phyloP scores from a whole-genome alignment of 371 early-diverging fungal species.

The Actinomortierella wolfii region DNA sequence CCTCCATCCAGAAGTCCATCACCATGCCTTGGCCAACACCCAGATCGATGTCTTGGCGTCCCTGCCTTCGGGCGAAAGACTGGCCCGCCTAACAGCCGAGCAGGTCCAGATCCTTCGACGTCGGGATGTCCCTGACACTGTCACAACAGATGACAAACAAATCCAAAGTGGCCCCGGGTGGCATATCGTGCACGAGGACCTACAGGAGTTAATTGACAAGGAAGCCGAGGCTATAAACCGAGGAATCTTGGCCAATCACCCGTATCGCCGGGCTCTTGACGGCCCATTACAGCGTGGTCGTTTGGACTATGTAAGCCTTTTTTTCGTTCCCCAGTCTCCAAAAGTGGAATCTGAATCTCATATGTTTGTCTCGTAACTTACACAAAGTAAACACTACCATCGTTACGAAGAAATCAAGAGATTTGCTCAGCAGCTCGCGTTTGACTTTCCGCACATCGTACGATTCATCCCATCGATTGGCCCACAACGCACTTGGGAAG shows the following conservation, averaged over 20 bases:
- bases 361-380: too few relatives aligned
- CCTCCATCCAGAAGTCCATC: conserved; percentile 12
- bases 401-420: conserved; percentile 47
- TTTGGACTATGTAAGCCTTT: too few relatives aligned
- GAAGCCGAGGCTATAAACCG: conserved; percentile 30
- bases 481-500: conserved; percentile 46
- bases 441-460: conserved; percentile 46
- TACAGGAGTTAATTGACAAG: conserved; percentile 20
- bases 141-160: too few relatives aligned
- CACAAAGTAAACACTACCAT: conserved; percentile 59
- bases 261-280: too few relatives aligned
- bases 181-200: conserved; percentile 33
- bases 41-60: conserved; percentile 13
- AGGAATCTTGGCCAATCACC: neutral
- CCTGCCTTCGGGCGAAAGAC: neutral
- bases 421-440: conserved; percentile 49
- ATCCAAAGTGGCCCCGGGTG: conserved; percentile 18
- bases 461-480: conserved; percentile 56
- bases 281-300: too few relatives aligned
- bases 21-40: conserved; percentile 3
- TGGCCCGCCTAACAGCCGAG: conserved; percentile 29
- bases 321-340: too few relatives aligned
- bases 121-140: too few relatives aligned
- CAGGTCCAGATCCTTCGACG: conserved; percentile 29
- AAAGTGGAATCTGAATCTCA: too few relatives aligned